These are phyloP conservation scores for Ogataea hybrid DNA, from an alignment of 1,139 yeast genomes.

Conservation along the genomic window DNA sequence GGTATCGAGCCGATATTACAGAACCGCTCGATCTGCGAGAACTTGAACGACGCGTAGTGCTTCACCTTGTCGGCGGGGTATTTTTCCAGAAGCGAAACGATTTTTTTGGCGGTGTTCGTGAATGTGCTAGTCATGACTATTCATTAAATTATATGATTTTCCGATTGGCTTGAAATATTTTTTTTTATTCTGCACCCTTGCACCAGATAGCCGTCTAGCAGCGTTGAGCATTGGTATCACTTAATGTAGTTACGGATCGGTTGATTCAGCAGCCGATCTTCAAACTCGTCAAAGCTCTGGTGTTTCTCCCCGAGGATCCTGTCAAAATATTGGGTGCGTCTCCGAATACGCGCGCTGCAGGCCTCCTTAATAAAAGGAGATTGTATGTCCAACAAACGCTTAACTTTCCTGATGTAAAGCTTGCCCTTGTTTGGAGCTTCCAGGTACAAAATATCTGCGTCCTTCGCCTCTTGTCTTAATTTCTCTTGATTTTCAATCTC, in stretches of 20 bases:
- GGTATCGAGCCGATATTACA: conserved; percentile 44
- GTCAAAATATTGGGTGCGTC: conserved; percentile 6
- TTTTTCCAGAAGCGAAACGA: conserved; percentile 40
- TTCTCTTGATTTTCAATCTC: conserved; percentile 17
- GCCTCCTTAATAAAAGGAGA: conserved; percentile 8
- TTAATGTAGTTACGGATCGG: conserved; percentile 3
- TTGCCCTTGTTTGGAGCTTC: conserved; percentile 13
- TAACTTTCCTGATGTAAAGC: conserved; percentile 14
- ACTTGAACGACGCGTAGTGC: conserved; percentile 68
- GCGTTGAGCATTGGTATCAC: not conserved
- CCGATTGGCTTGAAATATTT: conserved; percentile 3
- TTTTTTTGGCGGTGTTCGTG: conserved; percentile 32
- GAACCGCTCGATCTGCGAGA: conserved; percentile 58
- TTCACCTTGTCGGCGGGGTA: conserved; percentile 64
- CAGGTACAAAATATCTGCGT: conserved; percentile 23
- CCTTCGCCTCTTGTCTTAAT: conserved; percentile 14
- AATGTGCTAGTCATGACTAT: conserved; percentile 29
- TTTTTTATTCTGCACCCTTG: conserved; percentile 4
- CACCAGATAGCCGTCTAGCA: not conserved
- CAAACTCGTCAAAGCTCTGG: conserved; percentile 10
- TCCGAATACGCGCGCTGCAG: conserved; percentile 10
- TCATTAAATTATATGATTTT: conserved; percentile 5
- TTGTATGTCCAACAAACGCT: conserved; percentile 1
- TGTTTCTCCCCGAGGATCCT: conserved; percentile 2
- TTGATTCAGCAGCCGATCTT: conserved; percentile 10